Evolutionary conservation across 192 early-diverging fungal genomes (phyloP), one percentile per base, ranked within the genome.

Genomic region (Entomortierella chlamydospora): DNA sequence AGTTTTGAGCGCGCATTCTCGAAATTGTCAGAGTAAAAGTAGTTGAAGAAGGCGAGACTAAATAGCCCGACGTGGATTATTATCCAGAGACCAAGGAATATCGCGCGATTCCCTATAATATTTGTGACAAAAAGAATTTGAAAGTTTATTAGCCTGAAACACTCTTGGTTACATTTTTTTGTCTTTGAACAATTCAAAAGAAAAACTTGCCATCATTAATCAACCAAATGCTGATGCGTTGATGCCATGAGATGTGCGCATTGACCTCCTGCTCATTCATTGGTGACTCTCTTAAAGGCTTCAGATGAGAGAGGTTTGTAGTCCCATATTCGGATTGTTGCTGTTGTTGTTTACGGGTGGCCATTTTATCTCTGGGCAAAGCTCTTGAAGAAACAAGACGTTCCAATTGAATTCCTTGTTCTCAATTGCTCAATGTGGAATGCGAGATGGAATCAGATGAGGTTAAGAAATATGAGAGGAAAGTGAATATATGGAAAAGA

Each of bases 41-140:
- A 91, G 71, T 91, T 90, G 74, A 90, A 83, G 37, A 89, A 83
- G 11, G 84, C 86, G 57, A 91, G 78, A 2, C 83, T 62, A 60
- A 88, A 91, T 50, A 89, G 57, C 20, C 90, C 78, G 18, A 82
- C 61, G 73, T 91, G 89, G 22, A 90, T 64, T 20, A 89, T n/a
- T 18, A 91, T 65, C 90, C 90, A 91, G 1, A 79, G 37, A 25
- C 39, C 43, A 52, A 79, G 64, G 43, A 82, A 84, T 34, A 84
- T 84, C 18, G 17, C 53, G 28, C 83, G 69, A 39, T 52, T 66
- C 15, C 83, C 83, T 84, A 39, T 39, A 20, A 42, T 34, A 23
- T 41, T 4, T 41, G 37, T 9, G 13, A 41, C 4, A 22, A 34
- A 25, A 29, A 25, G 5, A n/a, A 62, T 31, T n/a, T n/a, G n/a